These are phyloP conservation scores for Cyphellophora attinorum DNA, from an alignment of 2,329 filamentous ascomycete genomes.

Conservation along the genomic window DNA sequence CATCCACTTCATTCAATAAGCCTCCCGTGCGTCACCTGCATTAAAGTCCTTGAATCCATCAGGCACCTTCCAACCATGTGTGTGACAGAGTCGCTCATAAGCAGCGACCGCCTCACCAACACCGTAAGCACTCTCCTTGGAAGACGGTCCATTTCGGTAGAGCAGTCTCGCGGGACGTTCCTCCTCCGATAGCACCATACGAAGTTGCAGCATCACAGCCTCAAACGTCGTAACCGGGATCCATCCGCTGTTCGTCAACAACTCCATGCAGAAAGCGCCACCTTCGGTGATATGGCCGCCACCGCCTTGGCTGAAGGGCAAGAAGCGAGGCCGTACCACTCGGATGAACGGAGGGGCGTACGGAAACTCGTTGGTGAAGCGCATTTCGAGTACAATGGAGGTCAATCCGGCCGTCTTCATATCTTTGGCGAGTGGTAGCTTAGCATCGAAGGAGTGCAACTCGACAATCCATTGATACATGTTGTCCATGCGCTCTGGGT, in stretches of 20 bases:
- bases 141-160: not conserved
- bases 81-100: slow-evolving; percentile 56
- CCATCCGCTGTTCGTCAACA: slow-evolving; percentile 79
- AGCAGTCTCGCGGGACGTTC: slow-evolving; percentile 65
- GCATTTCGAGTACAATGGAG: slow-evolving; percentile 71
- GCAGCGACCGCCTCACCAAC: slow-evolving; percentile 64
- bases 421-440: slow-evolving; percentile 62
- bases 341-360: slow-evolving; percentile 75
- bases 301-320: slow-evolving; percentile 61
- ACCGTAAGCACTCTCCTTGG: slow-evolving; percentile 39
- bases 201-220: slow-evolving; percentile 69
- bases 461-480: slow-evolving; percentile 90
- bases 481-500: slow-evolving; percentile 56
- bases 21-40: no score
- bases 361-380: slow-evolving; percentile 68
- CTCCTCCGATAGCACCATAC: slow-evolving; percentile 59
- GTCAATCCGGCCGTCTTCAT: slow-evolving; percentile 54
- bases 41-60: slow-evolving; percentile 41
- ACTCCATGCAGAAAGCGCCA: slow-evolving; percentile 76
- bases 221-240: slow-evolving; percentile 63
- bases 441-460: slow-evolving; percentile 67
- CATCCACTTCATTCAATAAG: no score
- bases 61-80: slow-evolving; percentile 67
- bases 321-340: slow-evolving; percentile 69
- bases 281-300: slow-evolving; percentile 80